phyloP scores from a whole-genome alignment of 2,329 filamentous ascomycete species.

The Madurella fahalii region DNA sequence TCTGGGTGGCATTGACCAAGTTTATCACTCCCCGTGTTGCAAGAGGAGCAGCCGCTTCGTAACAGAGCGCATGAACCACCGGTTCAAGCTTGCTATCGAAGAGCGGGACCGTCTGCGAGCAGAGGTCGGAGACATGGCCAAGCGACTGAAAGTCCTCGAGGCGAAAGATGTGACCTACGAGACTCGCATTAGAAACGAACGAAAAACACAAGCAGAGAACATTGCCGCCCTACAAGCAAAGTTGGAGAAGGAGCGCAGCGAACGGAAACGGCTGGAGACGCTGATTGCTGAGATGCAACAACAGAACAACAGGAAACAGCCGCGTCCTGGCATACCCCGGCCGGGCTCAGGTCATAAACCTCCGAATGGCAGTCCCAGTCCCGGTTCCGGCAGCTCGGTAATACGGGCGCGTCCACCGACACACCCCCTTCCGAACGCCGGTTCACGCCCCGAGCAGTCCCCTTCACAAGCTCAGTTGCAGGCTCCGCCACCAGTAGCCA shows the following conservation, averaged over 20 bases:
- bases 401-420: slow-evolving; percentile 17
- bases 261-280: slow-evolving; percentile 24
- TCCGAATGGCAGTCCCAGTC: slow-evolving; percentile 16
- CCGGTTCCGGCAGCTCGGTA: slow-evolving; percentile 10
- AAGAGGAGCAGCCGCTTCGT: slow-evolving; percentile 35
- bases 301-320: slow-evolving; percentile 21
- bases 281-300: slow-evolving; percentile 28
- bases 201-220: slow-evolving; percentile 33
- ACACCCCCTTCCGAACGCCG: slow-evolving; percentile 7
- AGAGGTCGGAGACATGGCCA: slow-evolving; percentile 34
- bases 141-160: slow-evolving; percentile 34
- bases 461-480: background rate
- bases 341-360: slow-evolving; percentile 11
- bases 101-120: slow-evolving; percentile 27
- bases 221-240: slow-evolving; percentile 33
- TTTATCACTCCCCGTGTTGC: slow-evolving; percentile 45
- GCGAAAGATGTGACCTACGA: slow-evolving; percentile 40
- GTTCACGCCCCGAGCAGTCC: slow-evolving; percentile 2
- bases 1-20: slow-evolving; percentile 45
- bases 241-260: slow-evolving; percentile 35
- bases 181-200: slow-evolving; percentile 35
- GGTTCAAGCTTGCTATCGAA: slow-evolving; percentile 26
- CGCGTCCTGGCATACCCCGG: slow-evolving; percentile 17
- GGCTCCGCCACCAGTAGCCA: slow-evolving; percentile 5
- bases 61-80: slow-evolving; percentile 35